Base-by-base conservation (phyloP, 768 basidiomycete species). In the Leccinum subtestaceum region DNA sequence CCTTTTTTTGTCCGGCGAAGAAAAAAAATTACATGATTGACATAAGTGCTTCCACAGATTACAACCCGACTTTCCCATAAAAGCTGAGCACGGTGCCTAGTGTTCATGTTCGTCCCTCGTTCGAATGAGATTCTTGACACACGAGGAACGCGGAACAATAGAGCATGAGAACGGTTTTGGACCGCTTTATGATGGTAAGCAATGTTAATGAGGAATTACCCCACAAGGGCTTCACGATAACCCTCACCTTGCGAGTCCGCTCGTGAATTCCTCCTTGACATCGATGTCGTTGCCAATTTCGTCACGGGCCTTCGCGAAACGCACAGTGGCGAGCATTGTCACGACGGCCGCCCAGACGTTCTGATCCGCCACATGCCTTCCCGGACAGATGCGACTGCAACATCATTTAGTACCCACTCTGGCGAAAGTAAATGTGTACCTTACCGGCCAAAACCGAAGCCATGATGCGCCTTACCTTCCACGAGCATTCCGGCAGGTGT, bases 291-390 rank as follows among this genome's bases (percentile, higher is more conserved):
- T 66, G 17, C 77, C 78, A 8, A 63, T 56, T 11, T 65, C 60
- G 25, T 73, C 72, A 17, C 60, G 54, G 1, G 67, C 63, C 50
- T 69, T 74, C 13, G 55, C 49, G 43, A 78, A 54, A 17, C 54
- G 59, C 52, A 76, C 19, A 0, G 70, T 68, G 1, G 73, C 65
- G n/a, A 78, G 60, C 15, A 72, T 56, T 8, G 69, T 72, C 17
- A 65, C 74, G 19, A 76, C 53, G 3, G 67, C 60, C 6, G 70
- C 69, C 73, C 72, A 78, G 38, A 76, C 29, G 8, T 62, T 72
- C 21, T 68, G 66, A 10, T 72, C 66, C 15, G 72, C 77, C 2
- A 79, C 46, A 27, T 74, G 58, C 27, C 46, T 62, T n/a, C 78
- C 76, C 13, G 77, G 68, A 54, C 76, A 77, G 17, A 62, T 38